Evolutionary conservation across 495 filamentous ascomycete species (phyloP), one percentile per base, ranked within the genome.

Genomic region (Talaromyces proteolyticus): DNA sequence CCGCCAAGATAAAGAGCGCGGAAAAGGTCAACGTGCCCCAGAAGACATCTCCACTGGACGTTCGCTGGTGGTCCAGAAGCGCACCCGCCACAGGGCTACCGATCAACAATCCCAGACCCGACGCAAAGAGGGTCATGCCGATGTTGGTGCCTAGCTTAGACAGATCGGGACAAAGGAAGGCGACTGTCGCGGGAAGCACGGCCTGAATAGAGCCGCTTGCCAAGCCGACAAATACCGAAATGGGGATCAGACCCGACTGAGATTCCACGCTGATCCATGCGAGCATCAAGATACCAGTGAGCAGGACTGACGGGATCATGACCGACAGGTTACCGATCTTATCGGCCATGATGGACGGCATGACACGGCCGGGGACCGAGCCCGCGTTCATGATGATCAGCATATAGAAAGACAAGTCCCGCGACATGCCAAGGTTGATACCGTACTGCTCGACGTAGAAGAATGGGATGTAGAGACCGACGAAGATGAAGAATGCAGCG

Each of bases 281-380:
- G n/a, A n/a, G n/a, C n/a, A n/a, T n/a, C n/a, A n/a, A n/a, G n/a
- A n/a, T n/a, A n/a, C n/a, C n/a, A n/a, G n/a, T n/a, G n/a, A n/a
- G n/a, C n/a, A n/a, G n/a, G n/a, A n/a, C n/a, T n/a, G n/a, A n/a
- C n/a, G 11, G 45, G 2, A 65, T 44, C 26, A 73, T 49, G 34
- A 69, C 63, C 36, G 59, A 55, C 14, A 73, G 57, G 1, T 61
- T 60, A 0, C 88, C 88, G 22, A 86, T 58, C 46, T 72, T 76
- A 61, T 92, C 88, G 14, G 83, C 88, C 1, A 85, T 11, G 51
- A 81, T 72, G 6, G 84, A 85, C 55, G 57, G 62, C 1, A 70
- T 20, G 1, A 69, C 54, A 1, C 64, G 63, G n/a, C 72, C 68
- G 26, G 69, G 63, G 43, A 69, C 63, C 0, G 69, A 72, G 12